phyloP scores from a whole-genome alignment of 441 rosid species.

The Eruca vesicaria region DNA sequence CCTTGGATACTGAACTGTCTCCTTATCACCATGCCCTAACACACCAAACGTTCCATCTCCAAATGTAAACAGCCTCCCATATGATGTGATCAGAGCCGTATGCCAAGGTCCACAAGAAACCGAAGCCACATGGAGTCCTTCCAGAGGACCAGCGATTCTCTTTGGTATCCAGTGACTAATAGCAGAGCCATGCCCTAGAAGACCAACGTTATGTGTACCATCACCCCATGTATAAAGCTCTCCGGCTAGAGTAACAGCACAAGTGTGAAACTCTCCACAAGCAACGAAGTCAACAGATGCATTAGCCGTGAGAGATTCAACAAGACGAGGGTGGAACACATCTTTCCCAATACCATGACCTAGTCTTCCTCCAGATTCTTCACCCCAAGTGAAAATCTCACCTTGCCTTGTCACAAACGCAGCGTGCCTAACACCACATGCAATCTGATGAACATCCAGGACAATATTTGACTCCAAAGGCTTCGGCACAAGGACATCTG shows the following conservation, averaged over 20 bases:
- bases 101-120: conserved; percentile 98
- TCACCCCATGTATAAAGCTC: conserved; percentile 97
- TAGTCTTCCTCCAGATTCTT: conserved; percentile 95
- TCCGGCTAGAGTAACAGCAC: conserved; percentile 89
- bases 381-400: conserved; percentile 97
- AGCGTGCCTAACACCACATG: conserved; percentile 92
- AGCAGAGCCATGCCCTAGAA: conserved; percentile 91
- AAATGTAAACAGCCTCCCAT: conserved; percentile 95
- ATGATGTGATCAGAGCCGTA: conserved; percentile 77
- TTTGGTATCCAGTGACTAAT: conserved; percentile 98
- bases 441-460: conserved; percentile 88
- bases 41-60: conserved; percentile 99
- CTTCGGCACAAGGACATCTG: conserved; percentile 85
- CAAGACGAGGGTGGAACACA: conserved; percentile 70
- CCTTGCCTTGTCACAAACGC: conserved; percentile 93
- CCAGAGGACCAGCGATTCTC: conserved; percentile 86
- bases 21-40: conserved; percentile 87
- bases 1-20: conserved; percentile 66
- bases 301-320: conserved; percentile 72
- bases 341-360: conserved; percentile 93
- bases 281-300: conserved; percentile 76
- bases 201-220: conserved; percentile 89
- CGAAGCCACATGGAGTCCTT: conserved; percentile 85
- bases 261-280: conserved; percentile 97
- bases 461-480: conserved; percentile 87